Evolutionary conservation across 805 yeast genomes (phyloP), one percentile per base, ranked within the genome.

Genomic region (Wickerhamomyces silvicola): DNA sequence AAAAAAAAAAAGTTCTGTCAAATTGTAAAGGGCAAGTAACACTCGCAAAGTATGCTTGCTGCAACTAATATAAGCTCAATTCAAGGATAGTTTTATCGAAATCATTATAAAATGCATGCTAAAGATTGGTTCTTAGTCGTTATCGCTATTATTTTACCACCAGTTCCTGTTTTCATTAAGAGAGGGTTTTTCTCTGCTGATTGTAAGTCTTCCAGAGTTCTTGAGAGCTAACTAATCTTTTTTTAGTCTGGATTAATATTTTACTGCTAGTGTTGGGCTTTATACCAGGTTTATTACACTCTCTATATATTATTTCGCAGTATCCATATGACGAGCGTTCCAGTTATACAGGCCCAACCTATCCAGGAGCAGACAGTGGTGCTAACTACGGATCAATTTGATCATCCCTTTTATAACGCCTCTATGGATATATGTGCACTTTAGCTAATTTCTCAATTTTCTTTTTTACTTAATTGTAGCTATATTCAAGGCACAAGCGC

Each of bases 261-360:
- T 53, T 73, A 18, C 61, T 81, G 25, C 75, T 78, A 41, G 31
- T 77, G 7, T 56, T 81, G 20, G 84, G 87, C 3, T 76, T 70
- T 52, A 56, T 81, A 36, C 90, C 90, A 0, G 87, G 87, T 4
- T 59, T 80, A 31, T 55, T 81, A 27, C 90, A 81, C 53, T 66
- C 82, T 5, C 66, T 78, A 57, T 81, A 78, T 52, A 71, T 81
- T 36, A 78, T 81, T 34, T 59, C 75, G 36, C 56, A 57, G 28
- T 70, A 75, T 42, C 82, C 84, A 7, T 63, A 54, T 35, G 56
- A 53, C 24, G 54, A 54, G 26, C 28, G 35, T 14, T 31, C 41
- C 6, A 41, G 46, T 3, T 45, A 46, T 34, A 31, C 32, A 18
- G 39, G 51, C 7, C 25, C 39, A 22, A 34, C 45, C 3, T 35